Percentiles rank a stretch among this genome's conserved stretches.
Conservation (phyloP, 1,284 basidiomycete species). For the Irpex rosettiformis region DNA sequence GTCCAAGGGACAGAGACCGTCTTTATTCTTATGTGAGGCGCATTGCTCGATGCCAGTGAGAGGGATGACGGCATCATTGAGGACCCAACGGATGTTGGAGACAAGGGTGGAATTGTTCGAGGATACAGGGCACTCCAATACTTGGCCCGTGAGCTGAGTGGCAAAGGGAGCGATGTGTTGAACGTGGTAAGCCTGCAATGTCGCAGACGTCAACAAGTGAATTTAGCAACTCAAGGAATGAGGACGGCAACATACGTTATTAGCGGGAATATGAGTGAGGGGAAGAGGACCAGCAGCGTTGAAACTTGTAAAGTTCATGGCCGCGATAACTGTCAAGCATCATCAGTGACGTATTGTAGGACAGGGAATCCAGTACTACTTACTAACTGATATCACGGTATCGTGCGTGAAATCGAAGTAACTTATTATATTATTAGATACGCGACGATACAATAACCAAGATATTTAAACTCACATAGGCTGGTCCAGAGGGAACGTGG, state of each 20-base stretch:
- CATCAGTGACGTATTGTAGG: background rate
- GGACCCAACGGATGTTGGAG: conserved; percentile 50
- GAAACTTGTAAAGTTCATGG: conserved; percentile 62
- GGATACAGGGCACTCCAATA: background rate
- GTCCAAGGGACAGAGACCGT: conserved; percentile 22
- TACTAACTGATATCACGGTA: conserved; percentile 30
- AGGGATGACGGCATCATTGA: conserved; percentile 62
- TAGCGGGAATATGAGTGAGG: conserved; percentile 49
- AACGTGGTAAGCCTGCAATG: background rate
- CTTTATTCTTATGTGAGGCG: conserved; percentile 7
- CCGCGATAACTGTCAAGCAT: conserved; percentile 40
- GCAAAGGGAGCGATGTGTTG: background rate
- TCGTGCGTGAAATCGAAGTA: conserved; percentile 58
- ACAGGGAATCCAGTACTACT: background rate
- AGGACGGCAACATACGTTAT: background rate
- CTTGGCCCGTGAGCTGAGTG: background rate
- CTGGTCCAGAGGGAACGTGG: conserved; percentile 61
- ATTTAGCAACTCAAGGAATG: background rate
- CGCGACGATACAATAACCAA: background rate
- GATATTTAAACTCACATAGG: background rate
- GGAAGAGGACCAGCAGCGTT: conserved; percentile 53
- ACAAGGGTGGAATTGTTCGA: conserved; percentile 60
- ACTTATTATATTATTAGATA: background rate
- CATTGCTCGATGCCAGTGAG: conserved; percentile 33
- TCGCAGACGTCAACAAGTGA: background rate